Evolutionary conservation across 805 yeast genomes (phyloP).

Genomic region (Lipomyces yamadae): DNA sequence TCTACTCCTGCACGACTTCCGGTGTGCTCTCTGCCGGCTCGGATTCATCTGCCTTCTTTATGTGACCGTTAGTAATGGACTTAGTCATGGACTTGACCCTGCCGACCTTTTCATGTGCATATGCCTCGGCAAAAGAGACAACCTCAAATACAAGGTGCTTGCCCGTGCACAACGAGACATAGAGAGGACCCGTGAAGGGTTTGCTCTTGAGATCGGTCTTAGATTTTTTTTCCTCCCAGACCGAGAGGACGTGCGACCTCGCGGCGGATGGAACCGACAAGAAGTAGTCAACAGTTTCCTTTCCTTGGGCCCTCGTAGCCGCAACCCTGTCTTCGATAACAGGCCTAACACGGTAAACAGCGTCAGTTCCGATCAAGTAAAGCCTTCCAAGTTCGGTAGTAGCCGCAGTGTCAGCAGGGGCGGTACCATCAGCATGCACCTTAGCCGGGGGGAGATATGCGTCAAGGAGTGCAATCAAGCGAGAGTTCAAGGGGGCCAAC

Average conservation of each 20-base stretch:
- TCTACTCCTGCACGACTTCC: constrained; percentile 4
- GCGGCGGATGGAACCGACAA: constrained; percentile 30
- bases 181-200: constrained; percentile 29
- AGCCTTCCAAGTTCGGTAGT: constrained; percentile 33
- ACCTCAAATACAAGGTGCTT: constrained; percentile 27
- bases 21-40: constrained; percentile 3
- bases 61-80: constrained; percentile 11
- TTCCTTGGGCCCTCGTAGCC: constrained; percentile 22
- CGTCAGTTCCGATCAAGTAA: constrained; percentile 27
- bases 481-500: constrained; percentile 63
- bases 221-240: constrained; percentile 33
- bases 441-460: constrained; percentile 51
- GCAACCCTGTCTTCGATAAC: constrained; percentile 29
- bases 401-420: constrained; percentile 9
- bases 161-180: constrained; percentile 32
- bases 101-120: constrained; percentile 23
- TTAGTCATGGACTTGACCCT: constrained; percentile 20
- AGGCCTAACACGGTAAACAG: constrained; percentile 30
- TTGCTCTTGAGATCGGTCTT: constrained; percentile 23
- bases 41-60: constrained; percentile 7
- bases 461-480: constrained; percentile 53
- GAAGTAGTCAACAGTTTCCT: constrained; percentile 28
- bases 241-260: constrained; percentile 29
- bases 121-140: constrained; percentile 26
- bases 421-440: constrained; percentile 5